Evolutionary conservation across 805 yeast species (phyloP), one percentile per base, ranked within the genome.

Genomic region (Zygotorulaspora chibaensis): DNA sequence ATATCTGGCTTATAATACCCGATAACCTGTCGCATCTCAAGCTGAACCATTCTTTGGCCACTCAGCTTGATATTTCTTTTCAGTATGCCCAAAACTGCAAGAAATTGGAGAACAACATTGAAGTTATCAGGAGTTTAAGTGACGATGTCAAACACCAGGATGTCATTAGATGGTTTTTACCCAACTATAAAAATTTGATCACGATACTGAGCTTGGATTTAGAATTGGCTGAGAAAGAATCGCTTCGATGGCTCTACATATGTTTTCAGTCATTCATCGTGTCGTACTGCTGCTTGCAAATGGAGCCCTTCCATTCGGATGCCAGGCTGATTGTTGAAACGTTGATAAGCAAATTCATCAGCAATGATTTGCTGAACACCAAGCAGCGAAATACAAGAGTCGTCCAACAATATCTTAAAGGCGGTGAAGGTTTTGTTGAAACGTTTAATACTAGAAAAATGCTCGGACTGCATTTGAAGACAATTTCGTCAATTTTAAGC

Each of bases 191-290:
- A 29, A n/a, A 26, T 4, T 15, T 55, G 3, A 37, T 50, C 5
- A 26, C 31, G 3, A 28, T 50, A 8, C 7, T 37, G 7, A 35
- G 43, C 12, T 11, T 40, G 16, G 41, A 43, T 8, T 27, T 42
- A 20, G 23, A 35, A 3, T 17, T 25, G 2, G 18, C n/a, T 11
- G 44, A 46, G 15, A 38, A 42, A 12, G 35, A 20, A 17, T 40
- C 36, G 8, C 26, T 47, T 8, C 23, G 30, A 3, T 48, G 42
- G n/a, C 27, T 58, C 11, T 43, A 44, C 9, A 35, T 45, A 9
- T 52, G 57, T 27, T 51, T 58, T n/a, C 60, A 61, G 35, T 28
- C 46, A 6, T 20, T 59, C 8, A 15, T 59, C 12, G 34, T 54
- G 1, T 59, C 64, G 1, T 51, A 52, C 37, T 47, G 45, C 41